A percentile compares a stretch with the other conserved stretches of the same genome.
These are phyloP conservation scores for Rugonectria rugulosa DNA, from an alignment of 2,329 filamentous ascomycete genomes.

Conservation along the genomic window DNA sequence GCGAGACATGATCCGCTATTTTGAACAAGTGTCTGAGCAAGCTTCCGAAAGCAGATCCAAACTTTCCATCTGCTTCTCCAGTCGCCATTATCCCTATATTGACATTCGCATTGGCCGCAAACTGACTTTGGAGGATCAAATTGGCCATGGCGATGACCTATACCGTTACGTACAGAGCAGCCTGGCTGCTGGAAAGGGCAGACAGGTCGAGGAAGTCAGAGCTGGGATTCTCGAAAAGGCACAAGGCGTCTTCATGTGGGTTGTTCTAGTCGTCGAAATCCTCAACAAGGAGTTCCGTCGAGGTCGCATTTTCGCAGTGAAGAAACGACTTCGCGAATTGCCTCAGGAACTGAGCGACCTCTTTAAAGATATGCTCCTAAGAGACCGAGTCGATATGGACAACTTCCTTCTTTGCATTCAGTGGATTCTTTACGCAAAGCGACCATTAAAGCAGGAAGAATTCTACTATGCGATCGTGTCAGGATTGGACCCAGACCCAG, in stretches of 20 bases:
- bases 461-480: background rate
- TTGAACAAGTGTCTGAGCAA: conserved; percentile 39
- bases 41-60: background rate
- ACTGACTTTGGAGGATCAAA: background rate
- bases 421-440: background rate
- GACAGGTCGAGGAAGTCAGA: background rate
- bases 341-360: background rate
- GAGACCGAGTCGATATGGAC: background rate
- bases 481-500: background rate
- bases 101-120: background rate
- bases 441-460: background rate
- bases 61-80: background rate
- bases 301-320: conserved; percentile 37
- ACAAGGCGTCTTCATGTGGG: conserved; percentile 54
- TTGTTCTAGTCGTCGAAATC: conserved; percentile 48
- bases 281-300: conserved; percentile 44
- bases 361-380: background rate
- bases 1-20: conserved; percentile 50
- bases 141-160: conserved; percentile 38
- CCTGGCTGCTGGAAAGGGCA: conserved; percentile 2
- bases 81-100: background rate
- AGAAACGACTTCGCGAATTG: conserved; percentile 33
- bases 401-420: background rate
- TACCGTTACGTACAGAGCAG: conserved; percentile 23
- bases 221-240: conserved; percentile 45